Evolutionary conservation across 2,329 filamentous ascomycete species (phyloP).

Genomic region (Colletotrichum sp.): DNA sequence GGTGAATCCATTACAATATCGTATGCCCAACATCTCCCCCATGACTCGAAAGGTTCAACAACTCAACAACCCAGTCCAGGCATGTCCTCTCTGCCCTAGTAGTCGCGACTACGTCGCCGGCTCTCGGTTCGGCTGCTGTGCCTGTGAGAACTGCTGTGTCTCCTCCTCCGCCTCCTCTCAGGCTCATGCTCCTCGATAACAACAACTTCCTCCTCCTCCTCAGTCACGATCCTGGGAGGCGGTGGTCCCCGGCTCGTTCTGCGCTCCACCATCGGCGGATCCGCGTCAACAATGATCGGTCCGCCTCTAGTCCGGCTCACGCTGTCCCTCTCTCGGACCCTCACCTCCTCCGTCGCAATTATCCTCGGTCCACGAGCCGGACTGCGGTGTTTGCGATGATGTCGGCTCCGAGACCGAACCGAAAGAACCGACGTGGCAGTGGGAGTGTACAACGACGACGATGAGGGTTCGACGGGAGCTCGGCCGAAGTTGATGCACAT

Average conservation of each 20-base stretch:
- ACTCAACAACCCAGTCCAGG: not conserved
- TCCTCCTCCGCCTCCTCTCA: constrained; percentile 25
- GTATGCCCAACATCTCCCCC: not conserved
- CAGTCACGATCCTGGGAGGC: constrained; percentile 30
- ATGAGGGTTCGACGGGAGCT: constrained; percentile 23
- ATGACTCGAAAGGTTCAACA: not conserved
- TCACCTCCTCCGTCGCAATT: constrained; percentile 32
- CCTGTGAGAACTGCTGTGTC: constrained; percentile 1
- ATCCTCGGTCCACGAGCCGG: constrained; percentile 16
- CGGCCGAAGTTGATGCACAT: constrained; percentile 49
- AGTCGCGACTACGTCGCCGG: constrained; percentile 12
- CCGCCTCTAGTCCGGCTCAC: constrained; percentile 4
- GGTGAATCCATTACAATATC: not conserved
- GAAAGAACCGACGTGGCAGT: constrained; percentile 24
- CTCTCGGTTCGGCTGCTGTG: not conserved
- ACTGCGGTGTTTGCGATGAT: constrained; percentile 13
- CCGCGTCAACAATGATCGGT: constrained; percentile 29
- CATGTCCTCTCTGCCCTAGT: not conserved
- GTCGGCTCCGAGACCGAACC: constrained; percentile 19
- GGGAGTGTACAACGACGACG: constrained; percentile 22
- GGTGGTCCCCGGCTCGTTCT: constrained; percentile 22
- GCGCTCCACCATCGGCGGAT: constrained; percentile 21
- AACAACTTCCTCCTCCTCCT: constrained; percentile 32
- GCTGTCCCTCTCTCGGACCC: constrained; percentile 24
- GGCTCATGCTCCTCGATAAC: constrained; percentile 39